Conservation (phyloP, 2,329 filamentous ascomycete genomes). For the Trichoderma arundinaceum region DNA sequence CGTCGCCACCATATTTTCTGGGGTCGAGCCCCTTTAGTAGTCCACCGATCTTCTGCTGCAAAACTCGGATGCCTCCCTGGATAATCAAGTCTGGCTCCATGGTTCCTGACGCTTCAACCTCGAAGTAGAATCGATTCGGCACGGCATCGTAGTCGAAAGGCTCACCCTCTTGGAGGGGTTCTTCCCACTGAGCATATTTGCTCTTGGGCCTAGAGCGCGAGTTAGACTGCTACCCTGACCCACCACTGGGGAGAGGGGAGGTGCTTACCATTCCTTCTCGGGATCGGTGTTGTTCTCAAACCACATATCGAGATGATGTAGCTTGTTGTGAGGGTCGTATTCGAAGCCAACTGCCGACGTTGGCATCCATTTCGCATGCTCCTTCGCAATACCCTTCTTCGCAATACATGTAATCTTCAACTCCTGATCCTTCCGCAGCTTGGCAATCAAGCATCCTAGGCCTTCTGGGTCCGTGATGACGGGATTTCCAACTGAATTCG, state of each 20-base stretch:
- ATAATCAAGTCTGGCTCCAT: conserved; percentile 90
- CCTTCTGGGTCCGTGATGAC: conserved; percentile 83
- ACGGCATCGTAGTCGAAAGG: conserved; percentile 89
- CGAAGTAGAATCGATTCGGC: conserved; percentile 86
- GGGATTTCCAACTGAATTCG: conserved; percentile 79
- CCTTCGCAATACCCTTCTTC: conserved; percentile 98
- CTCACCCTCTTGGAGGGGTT: conserved; percentile 79
- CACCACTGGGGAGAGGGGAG: not conserved
- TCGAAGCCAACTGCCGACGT: conserved; percentile 93
- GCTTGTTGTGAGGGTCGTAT: conserved; percentile 96
- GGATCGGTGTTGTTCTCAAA: conserved; percentile 78
- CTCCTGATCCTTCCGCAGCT: conserved; percentile 88
- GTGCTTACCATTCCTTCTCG: conserved; percentile 78
- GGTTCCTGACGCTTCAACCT: conserved; percentile 87
- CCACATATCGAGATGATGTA: conserved; percentile 92
- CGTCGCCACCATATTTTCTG: conserved; percentile 57
- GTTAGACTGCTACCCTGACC: not conserved
- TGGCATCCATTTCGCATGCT: conserved; percentile 97
- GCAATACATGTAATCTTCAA: conserved; percentile 89
- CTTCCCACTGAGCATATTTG: conserved; percentile 80
- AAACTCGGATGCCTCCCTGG: conserved; percentile 81
- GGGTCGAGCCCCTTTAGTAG: conserved; percentile 67
- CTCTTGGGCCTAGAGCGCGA: conserved; percentile 71
- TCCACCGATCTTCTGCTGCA: conserved; percentile 87
- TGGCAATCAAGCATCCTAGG: conserved; percentile 84